These are phyloP conservation scores for Gossypium turneri DNA, from an alignment of 345 rosid genomes.

Conservation along the genomic window DNA sequence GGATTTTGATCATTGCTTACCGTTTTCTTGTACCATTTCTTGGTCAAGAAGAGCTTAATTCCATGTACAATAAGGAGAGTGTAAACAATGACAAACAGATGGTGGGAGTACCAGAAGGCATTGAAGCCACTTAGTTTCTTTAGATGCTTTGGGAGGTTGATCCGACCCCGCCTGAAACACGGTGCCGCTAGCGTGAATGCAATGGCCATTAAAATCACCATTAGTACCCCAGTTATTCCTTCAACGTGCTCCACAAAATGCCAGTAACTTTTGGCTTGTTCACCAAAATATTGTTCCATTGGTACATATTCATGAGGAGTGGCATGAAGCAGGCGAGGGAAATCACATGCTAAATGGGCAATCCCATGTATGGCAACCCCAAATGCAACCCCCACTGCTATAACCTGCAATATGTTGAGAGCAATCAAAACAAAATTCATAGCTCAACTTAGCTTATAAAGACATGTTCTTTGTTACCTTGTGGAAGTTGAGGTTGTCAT, in stretches of 20 bases:
- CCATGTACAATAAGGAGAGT: slow-evolving; percentile 67
- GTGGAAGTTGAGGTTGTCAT: slow-evolving; percentile 83
- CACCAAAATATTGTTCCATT: slow-evolving; percentile 49
- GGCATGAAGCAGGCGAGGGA: slow-evolving; percentile 62
- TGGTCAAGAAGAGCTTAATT: slow-evolving; percentile 49
- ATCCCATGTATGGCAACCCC: slow-evolving; percentile 62
- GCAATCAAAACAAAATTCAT: not conserved
- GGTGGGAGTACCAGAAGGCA: slow-evolving; percentile 90
- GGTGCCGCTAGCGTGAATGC: slow-evolving; percentile 73
- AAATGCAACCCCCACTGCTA: slow-evolving; percentile 53
- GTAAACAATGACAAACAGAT: slow-evolving; percentile 68
- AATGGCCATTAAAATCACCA: slow-evolving; percentile 67
- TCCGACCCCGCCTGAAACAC: slow-evolving; percentile 61
- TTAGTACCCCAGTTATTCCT: slow-evolving; percentile 63
- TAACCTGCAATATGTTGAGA: slow-evolving; percentile 35
- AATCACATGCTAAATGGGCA: slow-evolving; percentile 63
- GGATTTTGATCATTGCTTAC: slow-evolving; percentile 27
- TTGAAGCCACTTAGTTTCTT: slow-evolving; percentile 76
- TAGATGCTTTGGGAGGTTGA: slow-evolving; percentile 53
- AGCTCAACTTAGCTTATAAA: not conserved
- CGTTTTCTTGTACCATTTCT: slow-evolving; percentile 66
- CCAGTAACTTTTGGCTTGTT: slow-evolving; percentile 65
- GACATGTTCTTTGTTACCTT: slow-evolving; percentile 34
- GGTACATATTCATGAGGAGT: slow-evolving; percentile 47
- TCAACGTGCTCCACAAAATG: slow-evolving; percentile 56